Evolutionary conservation across 352 stramenopile genomes (phyloP).

Genomic region (Stramenopiles sp.): DNA sequence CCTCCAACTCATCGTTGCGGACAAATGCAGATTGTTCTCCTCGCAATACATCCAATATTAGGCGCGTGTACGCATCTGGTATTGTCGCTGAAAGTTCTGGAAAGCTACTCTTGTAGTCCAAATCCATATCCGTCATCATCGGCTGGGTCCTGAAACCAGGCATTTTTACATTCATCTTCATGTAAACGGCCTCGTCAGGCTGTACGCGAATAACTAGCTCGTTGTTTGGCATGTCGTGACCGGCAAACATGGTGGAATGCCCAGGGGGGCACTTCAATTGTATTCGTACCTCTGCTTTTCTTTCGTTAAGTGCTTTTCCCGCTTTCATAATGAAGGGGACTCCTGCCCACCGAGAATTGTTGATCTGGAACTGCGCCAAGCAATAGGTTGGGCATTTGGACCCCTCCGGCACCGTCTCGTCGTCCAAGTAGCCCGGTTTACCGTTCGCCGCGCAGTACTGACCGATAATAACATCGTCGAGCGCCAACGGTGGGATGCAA

Average conservation of each 20-base stretch:
- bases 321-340: conserved; percentile 98
- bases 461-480: conserved; percentile 86
- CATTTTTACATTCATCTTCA: conserved; percentile 44
- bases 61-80: conserved; percentile 86
- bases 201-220: conserved; percentile 91
- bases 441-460: conserved; percentile 69
- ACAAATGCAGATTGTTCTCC: conserved; percentile 84
- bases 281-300: conserved; percentile 86
- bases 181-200: conserved; percentile 85
- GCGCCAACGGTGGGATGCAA: conserved; percentile 66
- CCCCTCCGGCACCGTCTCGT: conserved; percentile 77
- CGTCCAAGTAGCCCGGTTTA: conserved; percentile 77
- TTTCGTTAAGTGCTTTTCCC: conserved; percentile 90
- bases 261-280: conserved; percentile 81
- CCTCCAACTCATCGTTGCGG: conserved; percentile 80
- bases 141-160: conserved; percentile 52
- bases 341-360: conserved; percentile 82
- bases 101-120: conserved; percentile 63
- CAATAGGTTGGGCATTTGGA: conserved; percentile 40
- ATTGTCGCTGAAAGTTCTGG: conserved; percentile 25
- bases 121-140: conserved; percentile 82
- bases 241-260: conserved; percentile 63
- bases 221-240: conserved; percentile 56
- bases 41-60: conserved; percentile 89
- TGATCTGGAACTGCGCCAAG: conserved; percentile 41